Conservation (phyloP, 2,329 filamentous ascomycete genomes). For the Biscogniauxia marginata region DNA sequence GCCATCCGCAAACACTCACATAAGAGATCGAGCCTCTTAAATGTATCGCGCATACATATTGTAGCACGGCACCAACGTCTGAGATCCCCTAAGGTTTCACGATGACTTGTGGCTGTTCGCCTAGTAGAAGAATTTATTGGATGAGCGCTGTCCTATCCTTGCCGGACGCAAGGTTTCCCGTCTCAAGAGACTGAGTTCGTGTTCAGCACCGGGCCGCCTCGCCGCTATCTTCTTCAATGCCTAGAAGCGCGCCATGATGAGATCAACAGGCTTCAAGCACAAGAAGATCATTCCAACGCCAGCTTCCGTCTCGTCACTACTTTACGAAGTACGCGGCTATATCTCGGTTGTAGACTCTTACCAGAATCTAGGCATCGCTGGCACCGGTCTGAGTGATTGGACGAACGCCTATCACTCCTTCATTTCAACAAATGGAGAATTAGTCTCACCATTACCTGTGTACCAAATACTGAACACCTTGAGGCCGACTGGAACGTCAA, state of each 20-base stretch:
- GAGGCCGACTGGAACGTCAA: background rate
- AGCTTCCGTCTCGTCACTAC: conserved; percentile 14
- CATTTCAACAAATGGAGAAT: background rate
- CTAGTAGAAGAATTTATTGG: conserved; percentile 28
- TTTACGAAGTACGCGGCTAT: conserved; percentile 8
- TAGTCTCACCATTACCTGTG: background rate
- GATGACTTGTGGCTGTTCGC: conserved; percentile 24
- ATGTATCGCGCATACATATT: conserved; percentile 8
- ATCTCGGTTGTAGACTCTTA: conserved; percentile 7
- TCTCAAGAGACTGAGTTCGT: conserved; percentile 13
- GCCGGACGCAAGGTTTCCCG: conserved; percentile 12
- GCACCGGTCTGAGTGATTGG: conserved; percentile 4
- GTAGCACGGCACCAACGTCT: conserved; percentile 21
- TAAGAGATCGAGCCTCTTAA: conserved; percentile 6
- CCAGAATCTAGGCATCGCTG: conserved; percentile 2
- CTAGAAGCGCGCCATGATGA: background rate
- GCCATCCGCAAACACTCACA: conserved; percentile 7
- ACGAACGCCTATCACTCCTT: conserved; percentile 6
- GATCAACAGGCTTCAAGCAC: conserved; percentile 1
- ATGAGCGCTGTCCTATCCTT: conserved; percentile 11
- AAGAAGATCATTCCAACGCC: conserved; percentile 4
- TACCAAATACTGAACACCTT: background rate
- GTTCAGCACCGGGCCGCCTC: conserved; percentile 8
- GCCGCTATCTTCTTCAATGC: conserved; percentile 2
- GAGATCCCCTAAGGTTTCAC: conserved; percentile 16